Conservation (phyloP, 2,329 filamentous ascomycete species). For the Coniochaeta pulveracea region DNA sequence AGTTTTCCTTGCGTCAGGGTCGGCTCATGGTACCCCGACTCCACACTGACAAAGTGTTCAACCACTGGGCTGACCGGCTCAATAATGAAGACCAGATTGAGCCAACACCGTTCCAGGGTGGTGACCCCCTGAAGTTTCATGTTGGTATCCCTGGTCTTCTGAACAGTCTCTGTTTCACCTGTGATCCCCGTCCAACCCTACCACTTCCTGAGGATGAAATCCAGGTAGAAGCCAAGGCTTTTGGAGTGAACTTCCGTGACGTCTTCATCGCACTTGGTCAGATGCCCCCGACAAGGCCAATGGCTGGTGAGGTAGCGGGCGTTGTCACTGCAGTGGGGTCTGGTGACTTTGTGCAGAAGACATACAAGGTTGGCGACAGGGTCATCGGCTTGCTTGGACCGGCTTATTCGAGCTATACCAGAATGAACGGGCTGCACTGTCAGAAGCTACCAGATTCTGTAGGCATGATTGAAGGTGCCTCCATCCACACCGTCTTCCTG, state of each 20-base stretch:
- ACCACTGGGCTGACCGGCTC: background rate
- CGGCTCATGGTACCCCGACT: background rate
- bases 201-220: constrained; percentile 14
- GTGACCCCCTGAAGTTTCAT: constrained; percentile 10
- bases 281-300: constrained; percentile 8
- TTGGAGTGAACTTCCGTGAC: constrained; percentile 27
- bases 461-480: constrained; percentile 22
- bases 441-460: constrained; percentile 20
- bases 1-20: background rate
- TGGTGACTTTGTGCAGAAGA: constrained; percentile 4
- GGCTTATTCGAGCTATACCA: constrained; percentile 9
- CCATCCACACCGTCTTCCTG: constrained; percentile 21
- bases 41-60: background rate
- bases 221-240: constrained; percentile 20
- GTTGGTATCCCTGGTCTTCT: constrained; percentile 12
- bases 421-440: constrained; percentile 11
- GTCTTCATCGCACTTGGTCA: constrained; percentile 22
- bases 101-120: constrained; percentile 8
- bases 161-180: constrained; percentile 11
- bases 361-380: constrained; percentile 12
- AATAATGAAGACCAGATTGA: too few species aligned
- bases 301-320: constrained; percentile 17
- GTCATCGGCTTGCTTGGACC: constrained; percentile 10
- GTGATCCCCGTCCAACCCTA: constrained; percentile 8
- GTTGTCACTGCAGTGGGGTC: constrained; percentile 11